Evolutionary conservation across 2,329 filamentous ascomycete genomes (phyloP).

Genomic region (Rachicladosporium sp.): DNA sequence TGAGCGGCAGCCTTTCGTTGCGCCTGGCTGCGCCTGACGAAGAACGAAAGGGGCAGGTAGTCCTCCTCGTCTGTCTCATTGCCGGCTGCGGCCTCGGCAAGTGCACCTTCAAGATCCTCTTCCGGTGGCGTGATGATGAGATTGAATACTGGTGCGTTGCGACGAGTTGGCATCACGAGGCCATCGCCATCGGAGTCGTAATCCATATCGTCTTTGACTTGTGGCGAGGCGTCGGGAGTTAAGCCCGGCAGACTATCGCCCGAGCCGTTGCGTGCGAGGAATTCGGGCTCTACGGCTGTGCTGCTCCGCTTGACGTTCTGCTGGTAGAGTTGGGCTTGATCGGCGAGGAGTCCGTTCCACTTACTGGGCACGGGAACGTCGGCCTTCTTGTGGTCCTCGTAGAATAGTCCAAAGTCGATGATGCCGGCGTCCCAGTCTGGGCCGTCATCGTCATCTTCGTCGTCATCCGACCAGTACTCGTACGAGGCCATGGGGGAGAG

Average conservation of each 20-base stretch:
- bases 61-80: no score
- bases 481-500: conserved; percentile 20
- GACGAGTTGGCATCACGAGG: no score
- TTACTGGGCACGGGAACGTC: conserved; percentile 11
- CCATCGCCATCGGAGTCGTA: conserved; percentile 6
- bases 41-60: no score
- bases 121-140: no score
- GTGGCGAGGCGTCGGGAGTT: conserved; percentile 21
- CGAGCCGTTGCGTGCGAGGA: conserved; percentile 1
- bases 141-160: no score
- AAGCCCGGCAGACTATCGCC: conserved; percentile 16
- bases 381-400: conserved; percentile 15
- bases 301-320: conserved; percentile 10
- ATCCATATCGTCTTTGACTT: conserved; percentile 18
- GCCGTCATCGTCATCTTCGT: conserved; percentile 13
- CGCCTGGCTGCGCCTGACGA: no score
- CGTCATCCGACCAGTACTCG: conserved; percentile 18
- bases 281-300: neutral
- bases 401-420: conserved; percentile 23
- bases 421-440: conserved; percentile 21
- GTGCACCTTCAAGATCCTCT: no score
- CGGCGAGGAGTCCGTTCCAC: conserved; percentile 16
- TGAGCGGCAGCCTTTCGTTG: no score
- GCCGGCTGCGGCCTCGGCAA: no score
- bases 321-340: conserved; percentile 15